These are phyloP conservation scores for Magnolia officinalis DNA, from an alignment of 164 flowering plant species.

Conservation along the genomic window DNA sequence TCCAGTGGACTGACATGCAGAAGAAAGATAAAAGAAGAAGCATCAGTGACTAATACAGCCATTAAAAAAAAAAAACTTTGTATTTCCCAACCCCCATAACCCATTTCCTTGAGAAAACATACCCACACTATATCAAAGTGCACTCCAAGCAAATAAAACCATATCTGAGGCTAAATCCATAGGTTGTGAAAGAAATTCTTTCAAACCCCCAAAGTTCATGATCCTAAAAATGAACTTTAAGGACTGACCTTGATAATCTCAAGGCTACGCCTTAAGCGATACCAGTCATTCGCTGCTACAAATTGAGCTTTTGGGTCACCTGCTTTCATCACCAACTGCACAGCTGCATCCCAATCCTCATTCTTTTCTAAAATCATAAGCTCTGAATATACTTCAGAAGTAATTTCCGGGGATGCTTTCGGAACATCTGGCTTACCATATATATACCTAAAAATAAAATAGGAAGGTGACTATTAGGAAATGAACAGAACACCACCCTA, in stretches of 20 bases:
- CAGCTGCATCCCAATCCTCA: constrained; percentile 90
- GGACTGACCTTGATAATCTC: constrained; percentile 78
- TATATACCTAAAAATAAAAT: constrained; percentile 51
- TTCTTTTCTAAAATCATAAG: constrained; percentile 47
- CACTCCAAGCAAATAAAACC: neutral
- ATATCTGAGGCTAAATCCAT: neutral
- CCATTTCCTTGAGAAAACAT: neutral
- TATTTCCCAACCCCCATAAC: neutral
- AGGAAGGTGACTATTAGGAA: constrained; percentile 1
- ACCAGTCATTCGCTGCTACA: constrained; percentile 84
- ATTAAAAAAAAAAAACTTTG: neutral
- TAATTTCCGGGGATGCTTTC: constrained; percentile 67
- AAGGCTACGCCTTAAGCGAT: constrained; percentile 79
- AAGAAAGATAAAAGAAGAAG: neutral
- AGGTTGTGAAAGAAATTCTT: neutral
- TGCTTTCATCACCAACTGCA: constrained; percentile 68
- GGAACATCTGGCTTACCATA: constrained; percentile 99
- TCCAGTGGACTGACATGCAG: constrained; percentile 70
- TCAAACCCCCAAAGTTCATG: neutral
- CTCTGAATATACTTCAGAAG: constrained; percentile 59
- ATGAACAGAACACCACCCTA: neutral
- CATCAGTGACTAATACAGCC: neutral
- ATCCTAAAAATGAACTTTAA: constrained; percentile 1
- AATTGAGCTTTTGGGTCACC: constrained; percentile 65
- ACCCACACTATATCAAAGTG: neutral